Evolutionary conservation across 2,329 filamentous ascomycete genomes (phyloP), one percentile per base, ranked within the genome.

Genomic region (Phyllosticta capitalensis): DNA sequence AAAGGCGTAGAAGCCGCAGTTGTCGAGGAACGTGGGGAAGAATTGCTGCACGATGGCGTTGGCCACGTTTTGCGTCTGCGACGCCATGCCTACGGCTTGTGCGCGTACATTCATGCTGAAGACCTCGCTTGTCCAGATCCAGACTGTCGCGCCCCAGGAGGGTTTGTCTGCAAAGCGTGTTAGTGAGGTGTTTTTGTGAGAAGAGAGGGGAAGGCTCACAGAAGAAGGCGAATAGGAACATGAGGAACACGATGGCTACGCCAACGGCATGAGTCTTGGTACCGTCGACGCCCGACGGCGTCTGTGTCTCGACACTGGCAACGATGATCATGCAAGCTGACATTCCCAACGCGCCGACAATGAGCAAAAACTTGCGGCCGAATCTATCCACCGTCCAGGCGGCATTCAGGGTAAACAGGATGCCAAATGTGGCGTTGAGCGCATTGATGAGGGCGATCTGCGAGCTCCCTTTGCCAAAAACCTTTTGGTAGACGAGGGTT

Each of bases 371-470:
- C 65, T 86, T 85, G 56, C 86, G 81, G 45, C 86, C 87, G 64
- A 86, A 89, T 55, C 85, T 80, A 69, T 89, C 86, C 33, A 87
- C 84, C 4, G 85, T 87, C 85, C 86, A 89, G 45, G 85, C 81
- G 14, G 86, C 86, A 64, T 88, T 89, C 52, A 89, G 76, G 0
- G 86, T 89, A 72, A 89, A 89, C 21, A 89, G 62, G 63, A 89
- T 89, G 60, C 84, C 84, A 64, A 85, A 86, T 5, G 86, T 89
- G 49, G 85, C 86, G 69, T 89, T 89, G 58, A 89, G 76, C 3
- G 86, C 86, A 69, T 89, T 89, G 77, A 89, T 89, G 30, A 89
- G 77, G 63, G 84, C 84, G 68, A 89, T 88, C 21, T 80, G 75
- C 58, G 72, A 74, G 17, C 17, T 22, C 58, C 72, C 78, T 22